Conservation (phyloP, 352 stramenopile species). For the Ochromonadaceae sp. region DNA sequence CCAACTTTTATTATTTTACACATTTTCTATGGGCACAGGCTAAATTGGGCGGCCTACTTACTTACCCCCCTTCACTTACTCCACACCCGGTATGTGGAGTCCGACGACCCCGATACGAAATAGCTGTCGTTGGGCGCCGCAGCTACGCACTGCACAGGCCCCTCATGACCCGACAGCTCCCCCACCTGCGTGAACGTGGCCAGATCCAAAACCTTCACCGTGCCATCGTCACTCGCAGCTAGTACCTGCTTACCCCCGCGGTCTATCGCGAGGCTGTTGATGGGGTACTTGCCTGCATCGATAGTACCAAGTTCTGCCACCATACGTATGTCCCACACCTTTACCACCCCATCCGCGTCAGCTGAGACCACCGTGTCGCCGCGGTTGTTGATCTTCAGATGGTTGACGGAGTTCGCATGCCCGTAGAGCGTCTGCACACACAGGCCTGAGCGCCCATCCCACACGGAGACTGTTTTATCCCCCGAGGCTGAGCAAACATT, state of each 20-base stretch:
- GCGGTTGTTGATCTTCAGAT: slow-evolving; percentile 53
- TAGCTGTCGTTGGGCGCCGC: slow-evolving; percentile 68
- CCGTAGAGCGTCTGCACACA: slow-evolving; percentile 75
- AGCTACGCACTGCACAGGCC: slow-evolving; percentile 73
- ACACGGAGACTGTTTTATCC: slow-evolving; percentile 86
- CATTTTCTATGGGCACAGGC: too few species aligned
- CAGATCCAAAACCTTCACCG: slow-evolving; percentile 66
- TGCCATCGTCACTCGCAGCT: slow-evolving; percentile 67
- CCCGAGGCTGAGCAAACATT: slow-evolving; percentile 77
- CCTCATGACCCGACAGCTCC: slow-evolving; percentile 71
- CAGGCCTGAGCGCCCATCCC: slow-evolving; percentile 46
- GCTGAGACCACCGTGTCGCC: slow-evolving; percentile 73
- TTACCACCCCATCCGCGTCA: slow-evolving; percentile 79
- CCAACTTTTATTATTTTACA: too few species aligned
- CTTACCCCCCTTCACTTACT: slow-evolving; percentile 32
- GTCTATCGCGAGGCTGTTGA: slow-evolving; percentile 76
- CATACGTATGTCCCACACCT: slow-evolving; percentile 86
- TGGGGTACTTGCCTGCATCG: slow-evolving; percentile 58
- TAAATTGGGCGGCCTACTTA: too few species aligned
- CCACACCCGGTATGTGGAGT: slow-evolving; percentile 80
- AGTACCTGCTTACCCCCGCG: slow-evolving; percentile 58
- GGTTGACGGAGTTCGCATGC: slow-evolving; percentile 80
- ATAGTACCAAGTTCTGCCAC: slow-evolving; percentile 67
- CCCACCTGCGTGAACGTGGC: slow-evolving; percentile 44
- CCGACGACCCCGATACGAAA: slow-evolving; percentile 67